Evolutionary conservation across 768 basidiomycete species (phyloP), one percentile per base, ranked within the genome.

Genomic region (Leccinum arenicola): DNA sequence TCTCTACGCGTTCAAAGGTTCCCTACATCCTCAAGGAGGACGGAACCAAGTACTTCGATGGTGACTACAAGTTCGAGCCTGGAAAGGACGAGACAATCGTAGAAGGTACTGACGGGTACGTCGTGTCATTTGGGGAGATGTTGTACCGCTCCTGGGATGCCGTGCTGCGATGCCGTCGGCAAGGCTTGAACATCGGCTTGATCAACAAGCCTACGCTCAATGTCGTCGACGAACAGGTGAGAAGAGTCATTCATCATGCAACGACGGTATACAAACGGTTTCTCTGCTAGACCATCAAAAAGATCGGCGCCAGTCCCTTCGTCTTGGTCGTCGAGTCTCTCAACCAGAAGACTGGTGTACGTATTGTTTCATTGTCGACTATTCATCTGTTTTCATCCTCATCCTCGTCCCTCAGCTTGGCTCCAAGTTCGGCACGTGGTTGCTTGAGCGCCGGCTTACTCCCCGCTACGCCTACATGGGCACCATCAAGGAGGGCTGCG

Each of bases 1-100:
- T 94, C 76, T 93, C 91, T 6, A 94, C 93, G 5, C 89, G 93
- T 45, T 84, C 93, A 33, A 95, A 95, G 74, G 89, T 94, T 4
- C 93, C 93, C 27, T 93, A 84, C 76, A 87, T 95, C 70, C 83
- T 93, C 61, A 83, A 88, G 68, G 86, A 85, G 66, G 85, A 93
- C 65, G 86, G 91, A 11, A 78, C 82, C 45, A 82, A 77, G 57
- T 85, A 81, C 77, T 93, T 85, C 68, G 87, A 79, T 23, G 83
- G 80, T 23, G 79, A 79, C 63, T 95, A 95, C 75, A 73, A 86
- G 73, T 95, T 95, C 68, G 77, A 84, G 1, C 91, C 92, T 7
- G 91, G 91, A 29, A 92, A 90, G 73, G 92, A 94, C 67, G 93
- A 95, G 73, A 74, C 86, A 23, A 88, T 95, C 65, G 75, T 79